Base-by-base conservation (phyloP, 2,329 filamentous ascomycete species). In the Setomelanomma holmii region DNA sequence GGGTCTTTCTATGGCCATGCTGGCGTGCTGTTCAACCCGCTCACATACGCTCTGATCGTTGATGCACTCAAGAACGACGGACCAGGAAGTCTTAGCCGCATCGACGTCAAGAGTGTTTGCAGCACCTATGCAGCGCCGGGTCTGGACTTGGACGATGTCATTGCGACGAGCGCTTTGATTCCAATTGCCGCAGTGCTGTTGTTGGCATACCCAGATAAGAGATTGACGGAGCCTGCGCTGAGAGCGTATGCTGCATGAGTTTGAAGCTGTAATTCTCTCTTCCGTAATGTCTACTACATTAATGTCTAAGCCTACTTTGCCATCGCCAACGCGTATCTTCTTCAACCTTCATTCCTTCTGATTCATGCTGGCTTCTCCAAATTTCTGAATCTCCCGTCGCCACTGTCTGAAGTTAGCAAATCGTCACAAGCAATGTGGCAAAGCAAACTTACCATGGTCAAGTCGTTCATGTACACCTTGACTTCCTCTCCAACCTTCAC, bases 1-100 rank as follows among this genome's bases (percentile, higher is more conserved):
- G 80, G 79, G 2, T 63, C 67, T 0, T 68, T 82, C 40, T 83
- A 82, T 62, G 78, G 75, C 0, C 82, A 84, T 39, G 81, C 83
- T 51, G 78, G 77, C 3, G 71, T 80, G 27, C 69, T 85, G 36
- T 81, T 78, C 57, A 81, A 83, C 53, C 76, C 79, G 0, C 66
- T 84, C 20, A 72, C 74, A 0, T 79, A 74, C 51, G 72, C 70
- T 1, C 61, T 84, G 38, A 68, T 78, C 1, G 67, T 78, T 8
- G 81, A 84, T 65, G 82, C 80, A 14, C 70, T 85, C 51, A 73
- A 61, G 8, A 70, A 84, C 56, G 72, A 73, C 38, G 81, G 82
- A 1, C 79, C 79, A 0, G 81, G 76, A 0, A 52, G 72, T 17
- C 49, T 75, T 2, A 68, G 58, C 1, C 63, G 80, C 3, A 61